Evolutionary conservation across 352 stramenopile species (phyloP).

Genomic region (Phytopythium montanum): DNA sequence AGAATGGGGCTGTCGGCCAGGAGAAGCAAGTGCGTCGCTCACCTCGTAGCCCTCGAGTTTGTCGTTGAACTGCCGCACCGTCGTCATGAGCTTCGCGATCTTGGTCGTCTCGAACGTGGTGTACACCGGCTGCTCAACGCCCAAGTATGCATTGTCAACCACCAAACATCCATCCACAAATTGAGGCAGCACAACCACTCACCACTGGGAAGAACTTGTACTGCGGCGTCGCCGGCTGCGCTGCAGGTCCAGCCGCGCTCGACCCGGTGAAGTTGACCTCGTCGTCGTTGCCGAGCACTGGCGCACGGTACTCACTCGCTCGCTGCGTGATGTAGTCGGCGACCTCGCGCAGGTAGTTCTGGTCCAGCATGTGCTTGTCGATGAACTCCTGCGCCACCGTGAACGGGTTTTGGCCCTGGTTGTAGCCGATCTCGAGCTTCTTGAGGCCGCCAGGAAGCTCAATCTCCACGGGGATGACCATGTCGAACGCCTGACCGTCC

Average conservation of each 20-base stretch:
- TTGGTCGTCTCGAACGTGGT: constrained; percentile 92
- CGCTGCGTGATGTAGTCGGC: constrained; percentile 96
- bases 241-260: constrained; percentile 4
- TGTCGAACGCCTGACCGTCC: constrained; percentile 93
- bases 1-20: background rate
- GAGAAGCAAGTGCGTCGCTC: constrained; percentile 16
- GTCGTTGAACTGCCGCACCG: constrained; percentile 89
- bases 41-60: constrained; percentile 49
- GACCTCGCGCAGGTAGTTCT: constrained; percentile 92
- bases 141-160: background rate
- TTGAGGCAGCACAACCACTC: constrained; percentile 15
- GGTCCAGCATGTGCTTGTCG: constrained; percentile 93
- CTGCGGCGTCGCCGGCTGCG: constrained; percentile 8
- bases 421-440: constrained; percentile 97
- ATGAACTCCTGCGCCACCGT: constrained; percentile 95
- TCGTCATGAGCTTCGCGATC: constrained; percentile 90
- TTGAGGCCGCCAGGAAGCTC: constrained; percentile 90
- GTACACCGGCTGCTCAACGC: constrained; percentile 57
- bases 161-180: background rate
- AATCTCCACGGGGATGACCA: constrained; percentile 97
- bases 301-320: constrained; percentile 71
- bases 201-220: constrained; percentile 76
- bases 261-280: constrained; percentile 16
- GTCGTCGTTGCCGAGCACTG: constrained; percentile 49
- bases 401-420: constrained; percentile 97